phyloP scores from a whole-genome alignment of 108 stramenopile species.

The Nannochloropsis salina region DNA sequence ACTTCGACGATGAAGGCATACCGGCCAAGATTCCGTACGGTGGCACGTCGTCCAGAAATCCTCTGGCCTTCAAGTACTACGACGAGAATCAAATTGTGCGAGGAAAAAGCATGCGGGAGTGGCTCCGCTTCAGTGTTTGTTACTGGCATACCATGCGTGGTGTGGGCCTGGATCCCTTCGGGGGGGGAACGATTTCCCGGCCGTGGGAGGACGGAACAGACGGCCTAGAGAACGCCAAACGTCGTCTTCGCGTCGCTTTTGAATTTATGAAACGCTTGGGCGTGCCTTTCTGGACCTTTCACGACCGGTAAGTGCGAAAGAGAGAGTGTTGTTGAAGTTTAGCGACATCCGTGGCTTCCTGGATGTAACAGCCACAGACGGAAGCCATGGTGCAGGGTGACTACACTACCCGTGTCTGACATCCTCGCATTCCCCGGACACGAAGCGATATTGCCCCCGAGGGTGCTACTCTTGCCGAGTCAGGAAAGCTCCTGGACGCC shows the following conservation, averaged over 20 bases:
- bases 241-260: constrained; percentile 62
- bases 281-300: constrained; percentile 65
- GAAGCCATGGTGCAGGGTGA: too few species aligned
- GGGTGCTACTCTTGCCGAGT: constrained; percentile 55
- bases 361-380: too few species aligned
- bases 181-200: constrained; percentile 53
- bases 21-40: neutral
- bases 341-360: too few species aligned
- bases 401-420: neutral
- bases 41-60: neutral
- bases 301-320: constrained; percentile 49
- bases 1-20: neutral
- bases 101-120: constrained; percentile 42
- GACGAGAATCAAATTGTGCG: neutral
- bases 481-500: constrained; percentile 53
- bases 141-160: constrained; percentile 66
- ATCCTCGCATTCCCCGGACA: neutral
- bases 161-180: constrained; percentile 61
- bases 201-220: constrained; percentile 57
- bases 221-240: constrained; percentile 55
- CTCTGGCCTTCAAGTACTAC: constrained; percentile 3
- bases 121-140: constrained; percentile 62
- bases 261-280: constrained; percentile 63
- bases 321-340: neutral
- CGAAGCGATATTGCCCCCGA: constrained; percentile 60